Evolutionary conservation across 2,329 filamentous ascomycete genomes (phyloP).

Genomic region (Trichoderma brevicompactum): DNA sequence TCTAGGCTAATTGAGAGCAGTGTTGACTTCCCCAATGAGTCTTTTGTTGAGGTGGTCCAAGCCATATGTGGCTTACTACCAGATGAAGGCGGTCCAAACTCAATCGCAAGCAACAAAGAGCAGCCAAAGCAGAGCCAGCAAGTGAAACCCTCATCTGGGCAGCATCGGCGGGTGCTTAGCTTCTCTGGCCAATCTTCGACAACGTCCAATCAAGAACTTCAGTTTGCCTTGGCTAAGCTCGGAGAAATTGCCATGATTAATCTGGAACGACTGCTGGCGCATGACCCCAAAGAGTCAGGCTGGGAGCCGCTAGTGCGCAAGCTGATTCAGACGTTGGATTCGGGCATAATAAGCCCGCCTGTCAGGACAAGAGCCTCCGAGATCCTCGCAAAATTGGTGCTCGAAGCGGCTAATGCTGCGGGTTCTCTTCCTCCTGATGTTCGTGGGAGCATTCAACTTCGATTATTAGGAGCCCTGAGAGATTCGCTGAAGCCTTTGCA

Average conservation of each 20-base stretch:
- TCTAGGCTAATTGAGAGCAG: conserved; percentile 89
- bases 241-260: conserved; percentile 76
- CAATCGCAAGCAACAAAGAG: conserved; percentile 31
- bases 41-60: conserved; percentile 77
- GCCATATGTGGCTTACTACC: conserved; percentile 75
- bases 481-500: conserved; percentile 62
- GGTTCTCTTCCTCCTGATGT: conserved; percentile 54
- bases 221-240: conserved; percentile 73
- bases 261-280: conserved; percentile 71
- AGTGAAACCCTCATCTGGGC: conserved; percentile 45
- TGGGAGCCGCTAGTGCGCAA: conserved; percentile 71
- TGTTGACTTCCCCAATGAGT: conserved; percentile 80
- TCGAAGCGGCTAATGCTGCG: conserved; percentile 63
- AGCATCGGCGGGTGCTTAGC: conserved; percentile 54
- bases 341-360: conserved; percentile 51
- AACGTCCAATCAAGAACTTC: conserved; percentile 63
- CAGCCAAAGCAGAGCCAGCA: conserved; percentile 34
- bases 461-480: conserved; percentile 69
- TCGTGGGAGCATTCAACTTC: conserved; percentile 69
- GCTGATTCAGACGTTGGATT: conserved; percentile 56
- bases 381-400: conserved; percentile 61
- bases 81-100: conserved; percentile 36
- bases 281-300: conserved; percentile 69
- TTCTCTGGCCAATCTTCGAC: conserved; percentile 51
- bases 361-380: conserved; percentile 66